These are phyloP conservation scores for Globisporangium takayamanum DNA, from an alignment of 352 stramenopile genomes.

Conservation along the genomic window DNA sequence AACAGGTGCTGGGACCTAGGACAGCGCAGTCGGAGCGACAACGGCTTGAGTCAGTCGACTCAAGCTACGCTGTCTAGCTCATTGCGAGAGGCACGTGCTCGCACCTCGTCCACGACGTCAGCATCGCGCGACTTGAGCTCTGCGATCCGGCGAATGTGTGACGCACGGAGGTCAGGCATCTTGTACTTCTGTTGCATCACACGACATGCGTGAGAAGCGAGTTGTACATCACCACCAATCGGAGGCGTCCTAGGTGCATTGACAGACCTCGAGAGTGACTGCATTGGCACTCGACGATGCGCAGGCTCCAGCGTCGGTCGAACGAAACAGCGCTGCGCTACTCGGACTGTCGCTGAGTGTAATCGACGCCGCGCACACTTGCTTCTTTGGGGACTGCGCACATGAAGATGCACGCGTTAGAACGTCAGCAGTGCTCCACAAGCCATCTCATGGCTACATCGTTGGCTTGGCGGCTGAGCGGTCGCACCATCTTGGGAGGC, in stretches of 20 bases:
- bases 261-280: slow-evolving; percentile 21
- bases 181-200: slow-evolving; percentile 33
- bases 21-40: background rate
- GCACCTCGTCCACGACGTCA: slow-evolving; percentile 23
- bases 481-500: slow-evolving; percentile 41
- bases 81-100: slow-evolving; percentile 1
- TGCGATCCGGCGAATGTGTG: slow-evolving; percentile 63
- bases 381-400: slow-evolving; percentile 43
- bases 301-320: background rate
- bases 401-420: background rate
- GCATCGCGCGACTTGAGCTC: slow-evolving; percentile 36
- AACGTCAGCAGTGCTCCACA: background rate
- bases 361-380: background rate
- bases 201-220: background rate
- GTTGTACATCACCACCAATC: background rate
- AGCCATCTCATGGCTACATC: no score
- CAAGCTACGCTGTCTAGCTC: no score
- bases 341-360: slow-evolving; percentile 20
- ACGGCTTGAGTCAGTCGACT: no score
- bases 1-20: slow-evolving; percentile 3
- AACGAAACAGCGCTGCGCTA: slow-evolving; percentile 7
- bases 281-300: background rate
- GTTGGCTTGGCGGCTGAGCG: no score
- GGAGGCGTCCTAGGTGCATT: background rate
- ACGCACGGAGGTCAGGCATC: slow-evolving; percentile 51